A percentile compares a stretch with the other conserved stretches of the same genome.
These are phyloP conservation scores for Vanderwaltozyma polyspora DNA, from an alignment of 805 yeast genomes.

Conservation along the genomic window DNA sequence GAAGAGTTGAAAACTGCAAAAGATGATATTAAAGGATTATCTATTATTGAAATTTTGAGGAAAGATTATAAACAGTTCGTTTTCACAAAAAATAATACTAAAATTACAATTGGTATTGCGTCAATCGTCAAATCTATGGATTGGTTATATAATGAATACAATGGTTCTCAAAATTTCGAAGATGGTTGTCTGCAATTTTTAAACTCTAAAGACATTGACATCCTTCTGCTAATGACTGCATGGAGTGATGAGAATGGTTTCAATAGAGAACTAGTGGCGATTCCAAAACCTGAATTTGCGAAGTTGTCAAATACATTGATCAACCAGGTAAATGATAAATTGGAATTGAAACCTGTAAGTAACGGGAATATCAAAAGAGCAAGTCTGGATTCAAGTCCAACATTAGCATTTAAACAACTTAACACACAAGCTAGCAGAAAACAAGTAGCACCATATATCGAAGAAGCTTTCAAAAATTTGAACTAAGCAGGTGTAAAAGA, in stretches of 20 bases:
- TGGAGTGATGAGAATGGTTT: slow-evolving; percentile 28
- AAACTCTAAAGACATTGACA: slow-evolving; percentile 27
- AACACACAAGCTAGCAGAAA: slow-evolving; percentile 65
- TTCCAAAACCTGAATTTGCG: slow-evolving; percentile 10
- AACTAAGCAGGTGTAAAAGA: background rate
- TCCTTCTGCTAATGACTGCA: slow-evolving; percentile 40
- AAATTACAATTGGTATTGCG: slow-evolving; percentile 54
- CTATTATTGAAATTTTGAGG: slow-evolving; percentile 49
- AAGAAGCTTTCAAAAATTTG: slow-evolving; percentile 13
- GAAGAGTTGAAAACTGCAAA: slow-evolving; percentile 38
- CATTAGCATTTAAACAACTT: slow-evolving; percentile 39
- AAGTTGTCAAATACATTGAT: slow-evolving; percentile 5
- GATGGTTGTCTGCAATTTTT: slow-evolving; percentile 17
- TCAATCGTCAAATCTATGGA: slow-evolving; percentile 55
- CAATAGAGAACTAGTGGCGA: slow-evolving; percentile 35
- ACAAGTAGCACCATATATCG: slow-evolving; percentile 62
- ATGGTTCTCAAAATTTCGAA: slow-evolving; percentile 14
- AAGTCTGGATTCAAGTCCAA: too few species aligned
- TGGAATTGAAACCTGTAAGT: slow-evolving; percentile 6
- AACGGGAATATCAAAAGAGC: background rate
- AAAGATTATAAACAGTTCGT: slow-evolving; percentile 78
- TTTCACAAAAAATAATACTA: slow-evolving; percentile 24
- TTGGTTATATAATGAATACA: slow-evolving; percentile 36
- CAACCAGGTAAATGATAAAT: slow-evolving; percentile 7
- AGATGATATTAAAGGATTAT: slow-evolving; percentile 50